Evolutionary conservation across 2,329 filamentous ascomycete genomes (phyloP), one percentile per base, ranked within the genome.

Genomic region (Cordyceps cateniannulata): DNA sequence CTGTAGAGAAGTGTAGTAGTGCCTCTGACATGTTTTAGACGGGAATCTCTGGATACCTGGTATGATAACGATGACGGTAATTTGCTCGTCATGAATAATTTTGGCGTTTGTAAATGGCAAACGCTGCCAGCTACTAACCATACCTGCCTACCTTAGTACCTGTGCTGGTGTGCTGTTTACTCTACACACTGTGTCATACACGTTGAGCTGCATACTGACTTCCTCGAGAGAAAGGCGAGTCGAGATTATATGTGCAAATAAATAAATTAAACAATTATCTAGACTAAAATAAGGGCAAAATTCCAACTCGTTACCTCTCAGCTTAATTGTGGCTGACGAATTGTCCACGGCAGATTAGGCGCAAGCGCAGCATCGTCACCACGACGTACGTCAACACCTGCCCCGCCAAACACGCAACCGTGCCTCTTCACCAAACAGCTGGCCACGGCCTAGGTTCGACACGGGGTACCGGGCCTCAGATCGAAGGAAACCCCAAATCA

Each of bases 341-440:
- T 22, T 8, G 8, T 8, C 29, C 12, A 7, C 9, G 29, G 29
- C 9, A 7, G 3, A 14, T 35, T 9, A 45, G 38, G 42, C n/a
- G 6, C 24, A 29, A 14, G 40, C 38, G 35, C 9, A 29, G 20
- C 14, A 27, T n/a, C 16, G 47, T 59, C 32, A 44, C 47, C 24
- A 45, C 56, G 24, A 52, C 47, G 56, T 45, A 59, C 12, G 7
- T 51, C 6, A 7, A 9, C 10, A 10, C 40, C 48, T 29, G 48
- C 56, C 56, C 56, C 56, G 56, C 56, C 38, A 59, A 51, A 52
- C 47, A 52, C 48, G 38, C 56, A 12, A 44, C 38, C 44, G n/a
- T 29, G 38, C 48, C 18, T 45, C 48, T 45, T 58, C 55, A 58
- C 29, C 32, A 49, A 29, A 40, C 56, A 24, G 29, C 25, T 25